Evolutionary conservation across 306 rosid genomes (phyloP).

Genomic region (Crotalaria pallida): DNA sequence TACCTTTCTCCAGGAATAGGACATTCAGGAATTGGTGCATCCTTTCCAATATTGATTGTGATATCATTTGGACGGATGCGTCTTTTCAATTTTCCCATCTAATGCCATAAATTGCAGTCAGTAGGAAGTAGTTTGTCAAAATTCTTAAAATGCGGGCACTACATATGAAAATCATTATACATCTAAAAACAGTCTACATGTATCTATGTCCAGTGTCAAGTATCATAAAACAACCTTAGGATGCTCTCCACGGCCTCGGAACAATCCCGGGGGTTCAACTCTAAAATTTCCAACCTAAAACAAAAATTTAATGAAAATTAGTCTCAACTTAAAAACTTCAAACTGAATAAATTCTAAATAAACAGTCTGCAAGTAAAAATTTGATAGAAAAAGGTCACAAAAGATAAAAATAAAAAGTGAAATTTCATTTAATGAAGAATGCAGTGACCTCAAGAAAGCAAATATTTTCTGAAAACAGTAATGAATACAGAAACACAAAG

Average conservation of each 20-base stretch:
- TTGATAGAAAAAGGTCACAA: not conserved
- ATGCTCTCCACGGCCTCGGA: constrained; percentile 99
- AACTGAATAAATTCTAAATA: not conserved
- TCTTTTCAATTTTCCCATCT: constrained; percentile 88
- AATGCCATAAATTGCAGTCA: constrained; percentile 29
- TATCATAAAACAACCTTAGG: constrained; percentile 70
- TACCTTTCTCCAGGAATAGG: constrained; percentile 92
- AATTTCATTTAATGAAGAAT: constrained; percentile 14
- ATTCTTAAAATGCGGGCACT: not conserved
- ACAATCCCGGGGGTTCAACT: constrained; percentile 97
- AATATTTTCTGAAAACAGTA: not conserved
- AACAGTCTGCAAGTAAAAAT: not conserved
- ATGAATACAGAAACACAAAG: not conserved
- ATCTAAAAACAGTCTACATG: no score
- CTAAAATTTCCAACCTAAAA: constrained; percentile 95
- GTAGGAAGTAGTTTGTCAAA: no score
- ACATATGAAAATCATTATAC: not conserved
- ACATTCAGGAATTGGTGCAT: constrained; percentile 87
- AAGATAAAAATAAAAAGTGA: not conserved
- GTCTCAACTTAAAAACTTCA: not conserved
- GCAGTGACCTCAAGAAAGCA: constrained; percentile 1
- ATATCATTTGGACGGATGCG: constrained; percentile 85
- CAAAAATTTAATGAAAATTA: constrained; percentile 10
- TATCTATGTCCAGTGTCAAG: constrained; percentile 3
- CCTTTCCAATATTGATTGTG: constrained; percentile 80